phyloP scores from a whole-genome alignment of 192 early-diverging fungal species.

The Tieghemiomyces parasiticus region DNA sequence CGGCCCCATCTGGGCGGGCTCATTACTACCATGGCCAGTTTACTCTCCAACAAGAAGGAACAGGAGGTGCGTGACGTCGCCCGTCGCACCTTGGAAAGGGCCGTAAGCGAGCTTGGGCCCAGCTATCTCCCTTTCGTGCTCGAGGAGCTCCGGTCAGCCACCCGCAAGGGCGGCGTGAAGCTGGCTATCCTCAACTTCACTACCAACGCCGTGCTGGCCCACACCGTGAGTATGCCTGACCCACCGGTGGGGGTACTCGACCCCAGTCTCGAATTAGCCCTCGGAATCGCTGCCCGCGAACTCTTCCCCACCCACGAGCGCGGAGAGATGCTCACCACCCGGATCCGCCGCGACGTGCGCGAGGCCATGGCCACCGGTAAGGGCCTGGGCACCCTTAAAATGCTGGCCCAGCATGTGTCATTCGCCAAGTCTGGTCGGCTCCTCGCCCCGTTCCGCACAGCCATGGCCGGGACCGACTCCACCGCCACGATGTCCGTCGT shows the following conservation, averaged over 20 bases:
- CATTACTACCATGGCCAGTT: constrained; percentile 73
- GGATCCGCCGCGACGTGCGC: constrained; percentile 45
- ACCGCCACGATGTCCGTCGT: constrained; percentile 58
- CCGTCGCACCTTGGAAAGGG: constrained; percentile 76
- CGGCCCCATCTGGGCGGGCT: constrained; percentile 73
- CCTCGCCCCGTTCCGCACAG: constrained; percentile 74
- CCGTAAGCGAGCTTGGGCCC: constrained; percentile 67
- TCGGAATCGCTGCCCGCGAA: constrained; percentile 67
- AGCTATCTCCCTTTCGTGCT: constrained; percentile 78
- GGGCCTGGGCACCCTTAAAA: constrained; percentile 76
- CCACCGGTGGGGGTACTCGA: constrained; percentile 64
- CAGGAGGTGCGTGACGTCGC: constrained; percentile 76
- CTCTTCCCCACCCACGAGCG: constrained; percentile 39
- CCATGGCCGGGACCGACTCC: constrained; percentile 72
- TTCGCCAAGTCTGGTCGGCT: constrained; percentile 52
- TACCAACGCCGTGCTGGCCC: constrained; percentile 60
- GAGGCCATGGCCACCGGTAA: constrained; percentile 70
- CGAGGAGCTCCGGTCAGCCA: constrained; percentile 60
- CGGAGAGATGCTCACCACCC: not conserved
- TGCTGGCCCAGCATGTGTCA: constrained; percentile 51
- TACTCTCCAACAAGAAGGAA: constrained; percentile 56
- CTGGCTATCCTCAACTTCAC: constrained; percentile 94
- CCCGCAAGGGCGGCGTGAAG: constrained; percentile 84
- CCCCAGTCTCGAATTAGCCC: constrained; percentile 52
- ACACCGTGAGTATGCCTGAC: constrained; percentile 38